Evolutionary conservation across 208 protist species (phyloP), one percentile per base, ranked within the genome.

Genomic region (Naegleria fowleri): DNA sequence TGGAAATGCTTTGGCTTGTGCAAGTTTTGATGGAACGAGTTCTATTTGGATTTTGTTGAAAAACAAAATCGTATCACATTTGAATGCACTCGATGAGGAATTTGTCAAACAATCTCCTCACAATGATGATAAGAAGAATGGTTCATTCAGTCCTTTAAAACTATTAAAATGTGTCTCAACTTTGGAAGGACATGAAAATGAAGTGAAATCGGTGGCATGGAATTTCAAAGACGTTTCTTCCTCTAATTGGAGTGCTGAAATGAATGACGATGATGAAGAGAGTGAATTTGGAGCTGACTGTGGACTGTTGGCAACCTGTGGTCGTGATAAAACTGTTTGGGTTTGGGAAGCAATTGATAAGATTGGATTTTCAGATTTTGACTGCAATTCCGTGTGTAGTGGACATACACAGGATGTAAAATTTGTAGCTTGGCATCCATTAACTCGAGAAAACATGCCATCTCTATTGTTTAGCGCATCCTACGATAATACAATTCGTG

Each of bases 371-470:
- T 36, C 16, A 36, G 91, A 93, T 93, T 97, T 97, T 90, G 97
- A 98, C 90, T 98, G 96, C 88, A 95, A 93, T 84, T 94, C 94
- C 52, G 95, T 98, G 55, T 95, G 98, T 75, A 93, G 95, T 15
- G 97, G 97, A 19, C 97, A 98, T 93, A 91, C 93, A 25, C 96
- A 97, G 79, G 97, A 98, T 91, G 96, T 98, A 2, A 98, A 98
- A 94, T 91, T 94, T 91, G 96, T 97, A 90, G 83, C 93, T 36
- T 98, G 96, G 95, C 85, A 95, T 58, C 92, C 95, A 41, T 94
- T 94, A 6, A 55, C 76, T 40, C 92, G 92, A 19, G 19, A 19
- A 79, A 36, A 29, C 36, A 36, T 36, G 16, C 67, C 67, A 79
- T 67, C 55, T 29, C 25, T 96, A 16, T 92, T 97, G 83, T 79